A percentile compares a stretch with the other conserved stretches of the same genome.
Conservation (phyloP, 1,139 yeast species). For the Geotrichum histeridarum region DNA sequence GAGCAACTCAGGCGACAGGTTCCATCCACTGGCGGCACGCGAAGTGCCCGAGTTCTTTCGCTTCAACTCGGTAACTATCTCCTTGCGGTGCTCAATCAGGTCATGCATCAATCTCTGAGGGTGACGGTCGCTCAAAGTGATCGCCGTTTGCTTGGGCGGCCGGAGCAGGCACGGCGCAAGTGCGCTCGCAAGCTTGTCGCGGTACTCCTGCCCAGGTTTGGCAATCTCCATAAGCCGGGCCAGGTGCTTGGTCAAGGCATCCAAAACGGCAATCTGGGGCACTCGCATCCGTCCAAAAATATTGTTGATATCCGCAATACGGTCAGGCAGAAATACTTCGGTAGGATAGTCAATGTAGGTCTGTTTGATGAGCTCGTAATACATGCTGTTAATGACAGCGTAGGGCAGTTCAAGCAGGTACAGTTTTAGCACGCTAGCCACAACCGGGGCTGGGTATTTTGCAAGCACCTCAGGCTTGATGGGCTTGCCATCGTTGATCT, state of each 20-base stretch:
- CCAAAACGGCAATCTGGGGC: constrained; percentile 72
- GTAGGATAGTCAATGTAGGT: constrained; percentile 59
- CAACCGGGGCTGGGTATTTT: constrained; percentile 49
- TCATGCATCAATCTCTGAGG: constrained; percentile 58
- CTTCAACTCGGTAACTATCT: constrained; percentile 9
- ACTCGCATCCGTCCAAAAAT: constrained; percentile 63
- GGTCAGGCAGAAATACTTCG: constrained; percentile 34
- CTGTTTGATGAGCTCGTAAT: constrained; percentile 62
- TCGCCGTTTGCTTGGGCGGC: constrained; percentile 47
- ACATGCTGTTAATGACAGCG: constrained; percentile 61
- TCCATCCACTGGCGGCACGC: not conserved
- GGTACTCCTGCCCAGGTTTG: constrained; percentile 47
- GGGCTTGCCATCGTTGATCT: constrained; percentile 48
- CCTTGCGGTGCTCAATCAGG: constrained; percentile 48
- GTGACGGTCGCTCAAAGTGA: constrained; percentile 53
- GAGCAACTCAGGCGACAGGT: not conserved
- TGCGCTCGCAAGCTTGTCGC: constrained; percentile 53
- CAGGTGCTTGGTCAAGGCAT: constrained; percentile 72
- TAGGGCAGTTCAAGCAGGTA: constrained; percentile 81
- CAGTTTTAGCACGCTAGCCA: constrained; percentile 66
- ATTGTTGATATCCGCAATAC: constrained; percentile 60
- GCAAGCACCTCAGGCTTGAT: constrained; percentile 32
- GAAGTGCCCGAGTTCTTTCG: constrained; percentile 1
- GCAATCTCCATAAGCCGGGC: constrained; percentile 59
- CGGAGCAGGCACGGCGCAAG: constrained; percentile 60